phyloP scores from a whole-genome alignment of 805 yeast genomes.

The Yueomyces sp. region DNA sequence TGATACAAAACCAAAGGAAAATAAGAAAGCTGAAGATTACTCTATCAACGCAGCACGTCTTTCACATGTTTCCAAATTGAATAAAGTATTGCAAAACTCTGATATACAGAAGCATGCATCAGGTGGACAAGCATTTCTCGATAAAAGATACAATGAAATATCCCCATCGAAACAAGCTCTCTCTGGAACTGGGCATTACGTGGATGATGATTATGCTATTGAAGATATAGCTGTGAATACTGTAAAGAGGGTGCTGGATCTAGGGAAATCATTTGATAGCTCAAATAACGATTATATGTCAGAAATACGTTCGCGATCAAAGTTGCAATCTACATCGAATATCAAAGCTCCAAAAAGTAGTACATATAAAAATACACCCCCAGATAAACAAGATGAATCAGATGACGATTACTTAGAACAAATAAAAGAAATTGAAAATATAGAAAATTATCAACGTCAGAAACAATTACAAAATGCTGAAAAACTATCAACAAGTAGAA shows the following conservation, averaged over 20 bases:
- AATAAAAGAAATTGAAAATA: constrained; percentile 24
- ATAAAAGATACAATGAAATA: constrained; percentile 10
- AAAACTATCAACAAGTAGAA: no score
- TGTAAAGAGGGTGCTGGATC: no score
- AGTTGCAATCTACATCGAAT: no score
- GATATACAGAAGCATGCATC: constrained; percentile 1
- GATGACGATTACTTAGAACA: constrained; percentile 14
- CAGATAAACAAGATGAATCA: not conserved
- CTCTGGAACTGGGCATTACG: constrained; percentile 6
- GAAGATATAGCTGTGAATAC: constrained; percentile 1
- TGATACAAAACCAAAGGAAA: constrained; percentile 21
- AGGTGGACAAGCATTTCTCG: constrained; percentile 22
- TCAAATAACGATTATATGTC: no score
- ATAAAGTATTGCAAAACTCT: not conserved
- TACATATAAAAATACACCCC: no score
- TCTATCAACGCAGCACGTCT: constrained; percentile 31
- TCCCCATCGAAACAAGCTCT: constrained; percentile 10
- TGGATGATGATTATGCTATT: constrained; percentile 5
- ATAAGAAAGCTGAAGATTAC: constrained; percentile 21
- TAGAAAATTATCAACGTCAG: constrained; percentile 26
- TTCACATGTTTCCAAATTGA: constrained; percentile 15
- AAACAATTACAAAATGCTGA: not conserved
- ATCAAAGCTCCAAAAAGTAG: no score
- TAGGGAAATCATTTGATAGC: no score
- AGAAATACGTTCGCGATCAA: no score